phyloP scores from a whole-genome alignment of 2,329 filamentous ascomycete species.

The Arthrobotrys iridis region DNA sequence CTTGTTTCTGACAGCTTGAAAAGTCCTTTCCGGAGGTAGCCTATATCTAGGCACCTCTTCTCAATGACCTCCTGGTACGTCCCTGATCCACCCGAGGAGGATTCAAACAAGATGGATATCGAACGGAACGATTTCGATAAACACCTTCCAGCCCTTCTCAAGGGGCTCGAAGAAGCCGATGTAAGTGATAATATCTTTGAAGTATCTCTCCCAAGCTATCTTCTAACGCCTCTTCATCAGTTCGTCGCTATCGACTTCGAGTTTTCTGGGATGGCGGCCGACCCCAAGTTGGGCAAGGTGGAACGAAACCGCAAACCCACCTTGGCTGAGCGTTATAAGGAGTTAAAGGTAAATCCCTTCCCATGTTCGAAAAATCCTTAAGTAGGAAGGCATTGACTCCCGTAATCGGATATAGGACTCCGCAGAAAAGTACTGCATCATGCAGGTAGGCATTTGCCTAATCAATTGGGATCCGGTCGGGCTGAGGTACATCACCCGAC shows the following conservation, averaged over 20 bases:
- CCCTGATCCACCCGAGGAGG: background rate
- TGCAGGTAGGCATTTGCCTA: constrained; percentile 57
- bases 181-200: constrained; percentile 6
- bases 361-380: background rate
- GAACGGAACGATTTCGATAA: constrained; percentile 12
- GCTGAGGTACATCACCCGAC: constrained; percentile 48
- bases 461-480: constrained; percentile 43
- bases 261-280: constrained; percentile 55
- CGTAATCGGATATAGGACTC: constrained; percentile 43
- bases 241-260: constrained; percentile 57
- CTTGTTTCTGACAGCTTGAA: no score
- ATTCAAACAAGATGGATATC: constrained; percentile 33
- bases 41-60: no score
- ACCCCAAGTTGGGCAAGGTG: constrained; percentile 32
- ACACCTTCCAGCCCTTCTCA: constrained; percentile 28
- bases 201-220: background rate
- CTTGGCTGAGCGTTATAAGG: constrained; percentile 56
- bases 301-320: constrained; percentile 49
- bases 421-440: constrained; percentile 56
- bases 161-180: constrained; percentile 25
- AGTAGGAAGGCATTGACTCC: no score
- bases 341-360: constrained; percentile 41
- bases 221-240: constrained; percentile 1
- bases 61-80: no score
- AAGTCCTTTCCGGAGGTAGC: no score